Evolutionary conservation across 768 basidiomycete genomes (phyloP), one percentile per base, ranked within the genome.

Genomic region (Mycena capillaripes): DNA sequence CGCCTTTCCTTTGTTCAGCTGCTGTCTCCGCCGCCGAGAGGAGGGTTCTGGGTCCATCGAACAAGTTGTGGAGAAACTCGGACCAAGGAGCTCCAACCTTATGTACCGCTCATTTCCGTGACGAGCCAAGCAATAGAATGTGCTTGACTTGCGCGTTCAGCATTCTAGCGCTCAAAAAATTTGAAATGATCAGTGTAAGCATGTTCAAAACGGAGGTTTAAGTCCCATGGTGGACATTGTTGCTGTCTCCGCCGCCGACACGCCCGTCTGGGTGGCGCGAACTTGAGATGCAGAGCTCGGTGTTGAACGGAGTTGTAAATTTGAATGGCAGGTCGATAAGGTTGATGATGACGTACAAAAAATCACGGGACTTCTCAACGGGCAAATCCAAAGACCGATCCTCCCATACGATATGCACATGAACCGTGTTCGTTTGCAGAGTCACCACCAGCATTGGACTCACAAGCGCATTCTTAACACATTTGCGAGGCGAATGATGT

Each of bases 1-100:
- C 0, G 71, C 71, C 34, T 69, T 57, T 6, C 71, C 71, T 17
- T 66, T 72, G 23, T 66, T 64, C 30, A 72, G 48, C 17, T 53
- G 64, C 0, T 34, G 23, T 16, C 50, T 71, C 2, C 34, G 44
- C n/a, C n/a, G n/a, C n/a, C n/a, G n/a, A 3, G 59, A 66, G 64
- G 30, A 56, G 59, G 11, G 19, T 11, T 56, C 42, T 56, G 25
- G 40, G 44, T 59, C 32, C 70, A 71, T 70, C n/a, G 55, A 14
- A 44, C 29, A 17, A 46, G 36, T 27, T 21, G 14, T 57, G 19
- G 6, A 40, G 42, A 55, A 56, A 14, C 44, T 10, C 48, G 34
- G 19, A 14, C 29, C 17, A 36, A 38, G 38, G 11, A 36, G 30
- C n/a, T 16, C 38, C 57, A 3, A 59, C 42, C 70, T 71, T 71